Base-by-base conservation (phyloP, 1,139 yeast genomes). In the Sugiyamaella grinbergsii region DNA sequence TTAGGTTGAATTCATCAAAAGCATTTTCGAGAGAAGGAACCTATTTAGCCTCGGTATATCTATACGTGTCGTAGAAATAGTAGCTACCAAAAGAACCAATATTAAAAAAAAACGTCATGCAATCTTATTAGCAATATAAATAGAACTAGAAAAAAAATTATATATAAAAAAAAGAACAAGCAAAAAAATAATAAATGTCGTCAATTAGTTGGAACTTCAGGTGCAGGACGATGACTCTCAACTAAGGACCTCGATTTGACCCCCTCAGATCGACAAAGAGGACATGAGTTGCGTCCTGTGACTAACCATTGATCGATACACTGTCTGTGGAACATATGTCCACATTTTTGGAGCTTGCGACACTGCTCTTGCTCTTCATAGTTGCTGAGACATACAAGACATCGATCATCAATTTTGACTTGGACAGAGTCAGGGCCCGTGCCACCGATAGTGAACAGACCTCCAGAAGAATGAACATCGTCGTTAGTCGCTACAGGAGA, bases 291-390 rank as follows among this genome's bases (percentile, higher is more conserved):
- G 53, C 79, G 74, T 22, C 82, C 79, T 13, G 74, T 73, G 23
- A 73, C 60, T 8, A 80, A 68, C 85, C 85, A 80, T 53, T 75
- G 74, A 57, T 80, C 85, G 47, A 80, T 74, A 60, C 85, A 80
- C 2, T 68, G 74, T 40, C 64, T 64, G 63, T 81, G 85, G 64
- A 78, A 80, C 26, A 67, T 56, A 59, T 80, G 85, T 3, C 66
- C 62, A 59, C 85, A 80, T 5, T 61, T 56, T 15, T 60, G 52
- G 38, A 81, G 65, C 49, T 65, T 62, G 37, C 85, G 70, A 39
- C 80, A 71, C 26, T 66, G 60, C 20, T 80, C 83, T 16, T 69
- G 74, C 13, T 58, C 54, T 46, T 71, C 74, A 54, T 75, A 81
- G 44, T 76, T 75, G 5, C 71, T 57, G 28, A 80, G 64, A 58